Conservation (phyloP, 2,329 filamentous ascomycete genomes). For the Talaromyces sp. region DNA sequence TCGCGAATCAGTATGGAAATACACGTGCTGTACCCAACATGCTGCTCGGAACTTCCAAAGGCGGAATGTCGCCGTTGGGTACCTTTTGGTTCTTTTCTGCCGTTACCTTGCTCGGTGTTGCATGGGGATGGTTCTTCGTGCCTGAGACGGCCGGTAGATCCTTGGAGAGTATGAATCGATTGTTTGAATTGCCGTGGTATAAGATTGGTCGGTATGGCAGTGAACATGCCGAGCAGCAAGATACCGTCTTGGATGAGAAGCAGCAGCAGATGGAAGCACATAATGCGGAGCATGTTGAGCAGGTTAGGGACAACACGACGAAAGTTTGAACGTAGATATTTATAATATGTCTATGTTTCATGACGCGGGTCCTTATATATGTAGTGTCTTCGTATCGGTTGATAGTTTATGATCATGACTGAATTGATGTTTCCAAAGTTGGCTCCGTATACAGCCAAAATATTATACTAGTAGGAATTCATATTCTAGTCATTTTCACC, state of each 20-base stretch:
- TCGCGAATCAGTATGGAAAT: constrained; percentile 75
- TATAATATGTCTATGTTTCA: neutral
- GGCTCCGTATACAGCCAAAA: neutral
- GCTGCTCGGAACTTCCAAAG: constrained; percentile 52
- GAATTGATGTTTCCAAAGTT: neutral
- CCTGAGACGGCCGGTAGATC: constrained; percentile 64
- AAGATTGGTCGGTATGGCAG: constrained; percentile 56
- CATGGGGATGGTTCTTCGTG: constrained; percentile 68
- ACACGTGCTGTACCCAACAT: constrained; percentile 70
- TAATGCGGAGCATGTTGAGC: neutral
- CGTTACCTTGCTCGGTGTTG: constrained; percentile 62
- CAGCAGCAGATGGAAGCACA: neutral
- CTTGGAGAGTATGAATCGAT: constrained; percentile 59
- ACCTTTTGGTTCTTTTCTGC: constrained; percentile 74
- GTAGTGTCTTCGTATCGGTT: neutral
- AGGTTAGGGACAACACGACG: neutral
- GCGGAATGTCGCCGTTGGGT: constrained; percentile 52
- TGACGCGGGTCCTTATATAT: neutral
- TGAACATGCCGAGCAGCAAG: constrained; percentile 3
- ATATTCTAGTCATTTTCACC: neutral
- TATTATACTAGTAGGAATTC: neutral
- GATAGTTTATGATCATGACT: neutral
- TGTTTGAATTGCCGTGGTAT: constrained; percentile 72
- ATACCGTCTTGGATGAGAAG: neutral
- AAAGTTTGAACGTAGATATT: neutral